A percentile compares a stretch with the other conserved stretches of the same genome.
Evolutionary conservation across 1,284 basidiomycete species (phyloP).

Genomic region (Ceratobasidium sp.): DNA sequence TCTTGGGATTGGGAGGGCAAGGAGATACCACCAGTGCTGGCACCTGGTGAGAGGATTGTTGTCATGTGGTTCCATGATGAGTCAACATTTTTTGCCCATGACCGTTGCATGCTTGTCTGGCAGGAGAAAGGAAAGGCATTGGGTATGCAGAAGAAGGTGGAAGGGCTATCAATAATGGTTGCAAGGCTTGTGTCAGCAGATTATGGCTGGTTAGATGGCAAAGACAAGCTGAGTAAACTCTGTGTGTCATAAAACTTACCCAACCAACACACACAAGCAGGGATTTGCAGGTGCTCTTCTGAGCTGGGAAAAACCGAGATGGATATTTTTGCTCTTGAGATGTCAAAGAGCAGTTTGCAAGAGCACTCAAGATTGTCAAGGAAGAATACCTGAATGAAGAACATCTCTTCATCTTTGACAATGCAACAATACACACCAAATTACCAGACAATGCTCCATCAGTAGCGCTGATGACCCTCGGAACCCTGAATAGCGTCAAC

Average conservation of each 20-base stretch:
- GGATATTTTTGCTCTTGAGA: conserved; percentile 59
- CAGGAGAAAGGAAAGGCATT: conserved; percentile 52
- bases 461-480: conserved; percentile 55
- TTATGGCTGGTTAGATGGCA: conserved; percentile 54
- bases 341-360: conserved; percentile 54
- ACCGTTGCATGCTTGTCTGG: conserved; percentile 57
- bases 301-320: conserved; percentile 63
- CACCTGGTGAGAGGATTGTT: conserved; percentile 47
- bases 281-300: conserved; percentile 54
- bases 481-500: not conserved
- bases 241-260: not conserved
- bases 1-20: not conserved
- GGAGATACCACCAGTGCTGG: conserved; percentile 29
- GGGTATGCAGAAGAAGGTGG: conserved; percentile 58
- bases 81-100: conserved; percentile 61
- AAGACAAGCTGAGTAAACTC: not conserved
- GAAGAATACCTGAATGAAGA: conserved; percentile 53
- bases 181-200: conserved; percentile 63
- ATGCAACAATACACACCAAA: conserved; percentile 59
- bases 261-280: conserved; percentile 24
- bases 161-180: conserved; percentile 62
- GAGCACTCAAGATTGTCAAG: conserved; percentile 58
- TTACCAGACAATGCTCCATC: conserved; percentile 56
- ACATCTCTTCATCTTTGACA: conserved; percentile 59
- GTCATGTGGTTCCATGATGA: conserved; percentile 57